These are phyloP conservation scores for Pythium phragmiticola DNA, from an alignment of 352 stramenopile species.

Conservation along the genomic window DNA sequence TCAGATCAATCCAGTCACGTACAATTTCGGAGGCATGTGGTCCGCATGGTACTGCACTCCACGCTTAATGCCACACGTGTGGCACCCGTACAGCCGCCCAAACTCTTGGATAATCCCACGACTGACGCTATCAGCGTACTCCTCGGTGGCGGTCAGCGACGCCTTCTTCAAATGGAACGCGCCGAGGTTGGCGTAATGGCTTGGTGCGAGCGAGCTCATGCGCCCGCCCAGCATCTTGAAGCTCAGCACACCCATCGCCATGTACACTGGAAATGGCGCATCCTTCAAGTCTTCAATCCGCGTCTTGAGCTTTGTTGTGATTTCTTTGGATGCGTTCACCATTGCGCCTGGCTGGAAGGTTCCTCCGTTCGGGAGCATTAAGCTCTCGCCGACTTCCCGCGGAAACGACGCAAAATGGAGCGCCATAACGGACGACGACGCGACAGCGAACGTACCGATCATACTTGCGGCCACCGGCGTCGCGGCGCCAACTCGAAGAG, in stretches of 20 bases:
- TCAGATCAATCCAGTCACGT: neutral
- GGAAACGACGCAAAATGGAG: constrained; percentile 34
- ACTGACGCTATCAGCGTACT: constrained; percentile 67
- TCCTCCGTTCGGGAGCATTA: neutral
- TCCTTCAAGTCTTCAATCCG: constrained; percentile 21
- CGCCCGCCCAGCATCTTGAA: constrained; percentile 76
- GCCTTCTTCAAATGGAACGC: constrained; percentile 79
- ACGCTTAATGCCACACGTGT: constrained; percentile 74
- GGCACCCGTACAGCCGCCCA: constrained; percentile 74
- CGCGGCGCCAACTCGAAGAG: constrained; percentile 23
- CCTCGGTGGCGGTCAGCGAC: constrained; percentile 66
- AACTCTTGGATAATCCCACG: constrained; percentile 78
- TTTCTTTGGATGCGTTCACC: neutral
- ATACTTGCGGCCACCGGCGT: constrained; percentile 27
- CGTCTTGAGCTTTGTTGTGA: constrained; percentile 8
- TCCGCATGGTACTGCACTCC: constrained; percentile 76
- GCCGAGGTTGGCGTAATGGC: constrained; percentile 68
- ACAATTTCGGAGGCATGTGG: constrained; percentile 87
- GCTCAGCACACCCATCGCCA: constrained; percentile 69
- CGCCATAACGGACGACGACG: constrained; percentile 28
- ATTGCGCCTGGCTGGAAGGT: neutral
- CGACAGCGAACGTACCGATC: constrained; percentile 31
- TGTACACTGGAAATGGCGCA: constrained; percentile 58
- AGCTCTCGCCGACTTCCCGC: constrained; percentile 20
- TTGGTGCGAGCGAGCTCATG: constrained; percentile 70